Base-by-base conservation (phyloP, 2,329 filamentous ascomycete genomes). In the Arthrobotrys iridis region DNA sequence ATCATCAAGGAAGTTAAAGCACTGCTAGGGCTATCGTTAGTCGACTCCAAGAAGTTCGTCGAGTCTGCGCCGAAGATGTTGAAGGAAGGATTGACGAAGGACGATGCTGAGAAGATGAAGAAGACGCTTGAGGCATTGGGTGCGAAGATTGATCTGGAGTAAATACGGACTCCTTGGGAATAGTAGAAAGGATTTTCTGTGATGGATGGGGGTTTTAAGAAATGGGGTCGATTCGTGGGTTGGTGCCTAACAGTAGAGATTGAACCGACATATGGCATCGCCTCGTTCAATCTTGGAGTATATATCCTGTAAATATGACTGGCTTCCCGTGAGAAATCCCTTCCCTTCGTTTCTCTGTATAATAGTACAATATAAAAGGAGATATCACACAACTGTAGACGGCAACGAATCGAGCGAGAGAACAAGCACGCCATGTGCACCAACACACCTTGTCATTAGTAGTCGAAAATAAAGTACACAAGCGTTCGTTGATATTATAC, bases 1-100 rank as follows among this genome's bases (percentile, higher is more conserved):
- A 87, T 99, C 81, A 99, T 99, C 88, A 99, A 99, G 88, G 95
- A 99, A 86, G 88, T 99, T 86, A 99, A 99, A 89, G 90, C 89
- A 81, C 87, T 99, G 88, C 86, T 99, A 76, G 95, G 95, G 45
- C 85, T 99, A 82, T 96, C 92, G 83, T 87, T 99, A 85, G 96
- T 99, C 79, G 95, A 99, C 84, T 96, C 92, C 85, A 99, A 99
- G 91, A 99, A 99, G 87, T 99, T 99, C 81, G 95, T 99, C 79
- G 95, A 99, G 87, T 93, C 92, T 82, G 93, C 92, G 79, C 95
- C 95, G 78, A 99, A 99, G 90, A 86, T 92, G 83, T 92, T 99
- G 92, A 98, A 98, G 90, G 95, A 99, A 85, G 93, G 91, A 59
- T 93, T 99, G 79, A 91, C 94, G 78, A 99, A 99, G 88, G 95